A percentile compares a stretch with the other conserved stretches of the same genome.
Conservation (phyloP, 495 filamentous ascomycete species). For the Usnea hakonensis region DNA sequence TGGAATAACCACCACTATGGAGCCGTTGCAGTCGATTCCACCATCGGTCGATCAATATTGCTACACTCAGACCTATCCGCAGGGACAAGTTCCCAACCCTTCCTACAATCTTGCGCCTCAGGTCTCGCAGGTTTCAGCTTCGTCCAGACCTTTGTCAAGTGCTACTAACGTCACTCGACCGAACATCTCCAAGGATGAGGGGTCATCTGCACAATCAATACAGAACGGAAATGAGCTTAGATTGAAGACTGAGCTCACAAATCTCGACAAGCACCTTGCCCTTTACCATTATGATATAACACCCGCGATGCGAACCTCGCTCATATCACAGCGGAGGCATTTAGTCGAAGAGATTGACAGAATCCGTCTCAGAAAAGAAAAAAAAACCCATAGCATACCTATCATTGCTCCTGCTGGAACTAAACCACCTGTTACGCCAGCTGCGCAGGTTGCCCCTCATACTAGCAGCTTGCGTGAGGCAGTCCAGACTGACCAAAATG, state of each 20-base stretch:
- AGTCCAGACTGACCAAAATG: background rate
- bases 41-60: background rate
- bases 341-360: conserved; percentile 35
- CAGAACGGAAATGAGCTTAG: conserved; percentile 7
- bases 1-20: conserved; percentile 14
- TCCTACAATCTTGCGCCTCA: background rate
- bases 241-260: conserved; percentile 30
- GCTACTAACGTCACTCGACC: conserved; percentile 18
- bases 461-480: background rate
- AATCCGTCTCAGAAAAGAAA: conserved; percentile 33
- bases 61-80: background rate
- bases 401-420: conserved; percentile 1
- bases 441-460: background rate
- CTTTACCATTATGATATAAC: conserved; percentile 34
- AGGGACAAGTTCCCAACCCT: background rate
- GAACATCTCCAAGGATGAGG: background rate
- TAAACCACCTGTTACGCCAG: background rate
- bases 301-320: conserved; percentile 26
- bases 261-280: conserved; percentile 36
- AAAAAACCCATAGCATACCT: conserved; percentile 25
- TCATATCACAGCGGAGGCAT: conserved; percentile 33
- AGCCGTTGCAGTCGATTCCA: conserved; percentile 10
- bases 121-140: background rate
- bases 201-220: conserved; percentile 19
- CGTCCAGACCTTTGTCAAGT: conserved; percentile 7